Percentiles rank a stretch among this genome's conserved stretches.
These are phyloP conservation scores for Trichoderma sp. DNA, from an alignment of 2,329 filamentous ascomycete species.

Conservation along the genomic window DNA sequence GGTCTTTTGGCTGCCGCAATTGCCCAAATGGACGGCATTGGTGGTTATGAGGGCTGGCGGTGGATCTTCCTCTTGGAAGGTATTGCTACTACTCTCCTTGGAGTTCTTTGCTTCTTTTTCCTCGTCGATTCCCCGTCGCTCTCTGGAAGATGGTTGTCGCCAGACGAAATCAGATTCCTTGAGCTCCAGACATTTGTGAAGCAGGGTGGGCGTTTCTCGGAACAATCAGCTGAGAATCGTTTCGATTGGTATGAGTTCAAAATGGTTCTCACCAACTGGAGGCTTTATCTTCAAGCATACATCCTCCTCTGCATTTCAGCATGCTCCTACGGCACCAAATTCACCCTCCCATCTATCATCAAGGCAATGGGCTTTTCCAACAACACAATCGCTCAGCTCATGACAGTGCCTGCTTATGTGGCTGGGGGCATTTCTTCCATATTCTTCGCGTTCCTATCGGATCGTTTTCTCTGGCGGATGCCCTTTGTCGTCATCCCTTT, in stretches of 20 bases:
- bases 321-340: conserved; percentile 33
- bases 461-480: conserved; percentile 8
- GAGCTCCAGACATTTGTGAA: conserved; percentile 36
- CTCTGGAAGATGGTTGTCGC: conserved; percentile 38
- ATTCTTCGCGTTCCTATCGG: conserved; percentile 9
- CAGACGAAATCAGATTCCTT: conserved; percentile 40
- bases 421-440: background rate
- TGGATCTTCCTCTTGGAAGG: conserved; percentile 83
- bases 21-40: conserved; percentile 75
- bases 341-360: conserved; percentile 3
- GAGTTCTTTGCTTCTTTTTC: conserved; percentile 65
- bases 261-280: conserved; percentile 18
- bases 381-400: conserved; percentile 28
- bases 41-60: conserved; percentile 73
- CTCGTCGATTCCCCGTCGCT: conserved; percentile 69
- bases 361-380: conserved; percentile 15
- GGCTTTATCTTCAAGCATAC: conserved; percentile 10
- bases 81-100: conserved; percentile 60
- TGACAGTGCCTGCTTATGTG: conserved; percentile 14
- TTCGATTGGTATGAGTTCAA: conserved; percentile 19
- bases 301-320: background rate
- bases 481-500: conserved; percentile 7
- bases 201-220: conserved; percentile 33
- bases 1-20: conserved; percentile 83
- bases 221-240: conserved; percentile 26